Conservation (phyloP, 1,139 yeast species). For the Sugiyamaella castrensis region DNA sequence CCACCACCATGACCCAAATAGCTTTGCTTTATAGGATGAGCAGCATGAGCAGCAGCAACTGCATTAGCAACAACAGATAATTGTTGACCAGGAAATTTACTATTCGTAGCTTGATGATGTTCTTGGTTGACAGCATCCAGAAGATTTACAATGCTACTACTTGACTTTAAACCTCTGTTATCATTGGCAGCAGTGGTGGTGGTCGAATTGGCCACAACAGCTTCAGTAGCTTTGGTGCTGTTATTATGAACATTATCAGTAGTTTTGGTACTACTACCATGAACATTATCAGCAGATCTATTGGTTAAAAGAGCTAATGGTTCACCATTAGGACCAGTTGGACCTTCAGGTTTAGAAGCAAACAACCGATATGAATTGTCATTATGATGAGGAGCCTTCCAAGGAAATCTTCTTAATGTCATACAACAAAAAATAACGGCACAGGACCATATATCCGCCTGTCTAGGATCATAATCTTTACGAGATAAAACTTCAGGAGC, state of each 20-base stretch:
- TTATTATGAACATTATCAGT: neutral
- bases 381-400: slow-evolving; percentile 89
- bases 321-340: slow-evolving; percentile 11
- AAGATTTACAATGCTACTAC: slow-evolving; percentile 9
- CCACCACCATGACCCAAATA: neutral
- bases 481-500: slow-evolving; percentile 89
- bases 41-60: slow-evolving; percentile 3
- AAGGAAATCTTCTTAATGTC: slow-evolving; percentile 91
- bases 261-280: slow-evolving; percentile 20
- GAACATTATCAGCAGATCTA: slow-evolving; percentile 29
- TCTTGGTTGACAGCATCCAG: slow-evolving; percentile 6
- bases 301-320: slow-evolving; percentile 22
- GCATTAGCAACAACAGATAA: slow-evolving; percentile 10
- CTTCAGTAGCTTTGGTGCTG: neutral
- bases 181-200: neutral
- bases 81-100: neutral
- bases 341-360: slow-evolving; percentile 42
- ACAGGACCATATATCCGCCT: slow-evolving; percentile 92
- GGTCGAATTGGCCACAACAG: neutral
- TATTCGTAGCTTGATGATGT: no score
- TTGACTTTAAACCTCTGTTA: neutral
- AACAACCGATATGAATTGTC: slow-evolving; percentile 81
- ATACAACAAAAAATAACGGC: slow-evolving; percentile 96
- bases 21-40: no score
- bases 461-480: slow-evolving; percentile 82